Base-by-base conservation (phyloP, 345 rosid species). In the Eucalyptus microcorys region DNA sequence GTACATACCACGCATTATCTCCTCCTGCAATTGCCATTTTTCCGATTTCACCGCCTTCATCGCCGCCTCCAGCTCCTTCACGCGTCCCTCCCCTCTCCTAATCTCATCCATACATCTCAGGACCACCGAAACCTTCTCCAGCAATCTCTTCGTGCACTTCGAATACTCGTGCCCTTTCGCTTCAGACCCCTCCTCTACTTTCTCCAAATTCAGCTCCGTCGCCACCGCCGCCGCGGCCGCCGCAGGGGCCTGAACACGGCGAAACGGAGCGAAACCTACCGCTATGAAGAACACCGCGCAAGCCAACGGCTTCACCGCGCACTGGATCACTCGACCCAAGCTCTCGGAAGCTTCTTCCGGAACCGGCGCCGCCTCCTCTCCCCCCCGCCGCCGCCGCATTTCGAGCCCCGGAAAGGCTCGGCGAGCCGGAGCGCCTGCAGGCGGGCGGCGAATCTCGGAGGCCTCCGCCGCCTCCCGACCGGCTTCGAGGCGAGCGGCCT, bases 231-330 rank as follows among this genome's bases (percentile, higher is more conserved):
- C 92, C 6, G 93, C 92, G 9, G 95, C 91, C 64, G 96, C 97
- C 87, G 92, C 87, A 42, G 91, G 91, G 76, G 91, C 91, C 76
- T 92, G 95, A 88, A 93, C 88, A 52, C 90, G 81, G 40, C 90
- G 89, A 92, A 94, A 50, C 48, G 96, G 95, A 21, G 91, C 89
- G 88, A 96, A 92, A 86, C 98, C 97, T 64, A 94, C 88, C 86
- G 96, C 97, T 88, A 96, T 87, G 90, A 95, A 96, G 91, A 94
- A 89, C 89, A 96, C 90, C 26, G 93, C 91, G 90, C 90, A 95
- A 24, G 90, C 94, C 83, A 96, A 68, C 57, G 93, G 92, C 92
- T 92, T 94, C 2, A 93, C 89, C 40, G 94, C 83, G 53, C 91
- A 90, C 86, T 89, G 89, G 86, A 95, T 30, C n/a, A 90, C 81